phyloP scores from a whole-genome alignment of 2,329 filamentous ascomycete genomes.

The Verticillium nubilum region DNA sequence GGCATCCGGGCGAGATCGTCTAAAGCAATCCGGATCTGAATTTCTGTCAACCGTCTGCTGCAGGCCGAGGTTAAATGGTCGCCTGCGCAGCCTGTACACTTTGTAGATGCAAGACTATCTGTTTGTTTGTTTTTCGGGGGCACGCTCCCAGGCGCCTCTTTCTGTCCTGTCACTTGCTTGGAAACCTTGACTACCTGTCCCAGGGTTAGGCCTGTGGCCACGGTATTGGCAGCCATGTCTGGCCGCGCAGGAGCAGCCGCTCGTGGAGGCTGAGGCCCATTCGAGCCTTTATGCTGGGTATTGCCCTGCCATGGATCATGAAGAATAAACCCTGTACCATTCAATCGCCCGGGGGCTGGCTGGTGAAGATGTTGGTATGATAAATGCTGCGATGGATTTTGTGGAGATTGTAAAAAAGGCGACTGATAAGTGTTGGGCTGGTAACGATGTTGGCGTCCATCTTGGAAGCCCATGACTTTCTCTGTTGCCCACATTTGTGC shows the following conservation, averaged over 20 bases:
- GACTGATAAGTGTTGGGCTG: not conserved
- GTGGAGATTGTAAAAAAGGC: not conserved
- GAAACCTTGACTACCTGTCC: not conserved
- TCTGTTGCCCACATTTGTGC: too few species aligned
- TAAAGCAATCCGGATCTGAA: slow-evolving; percentile 9
- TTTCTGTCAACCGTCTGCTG: not conserved
- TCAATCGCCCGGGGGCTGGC: not conserved
- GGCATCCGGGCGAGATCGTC: slow-evolving; percentile 3
- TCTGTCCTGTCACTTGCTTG: not conserved
- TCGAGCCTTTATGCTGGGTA: not conserved
- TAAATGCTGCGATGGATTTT: not conserved
- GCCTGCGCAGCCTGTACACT: not conserved
- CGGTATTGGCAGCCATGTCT: not conserved
- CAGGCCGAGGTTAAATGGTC: not conserved
- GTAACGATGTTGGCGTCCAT: too few species aligned
- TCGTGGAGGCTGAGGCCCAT: not conserved
- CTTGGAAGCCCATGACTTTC: too few species aligned
- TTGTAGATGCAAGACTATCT: not conserved
- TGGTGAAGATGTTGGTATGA: not conserved
- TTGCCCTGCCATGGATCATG: not conserved
- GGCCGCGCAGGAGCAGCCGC: not conserved
- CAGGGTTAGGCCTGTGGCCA: not conserved
- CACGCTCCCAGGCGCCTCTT: not conserved
- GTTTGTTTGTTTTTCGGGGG: not conserved
- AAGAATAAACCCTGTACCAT: not conserved